Percentiles rank a stretch among this genome's conserved stretches.
Evolutionary conservation across 2,329 filamentous ascomycete genomes (phyloP).

Genomic region (Penicillium sp.): DNA sequence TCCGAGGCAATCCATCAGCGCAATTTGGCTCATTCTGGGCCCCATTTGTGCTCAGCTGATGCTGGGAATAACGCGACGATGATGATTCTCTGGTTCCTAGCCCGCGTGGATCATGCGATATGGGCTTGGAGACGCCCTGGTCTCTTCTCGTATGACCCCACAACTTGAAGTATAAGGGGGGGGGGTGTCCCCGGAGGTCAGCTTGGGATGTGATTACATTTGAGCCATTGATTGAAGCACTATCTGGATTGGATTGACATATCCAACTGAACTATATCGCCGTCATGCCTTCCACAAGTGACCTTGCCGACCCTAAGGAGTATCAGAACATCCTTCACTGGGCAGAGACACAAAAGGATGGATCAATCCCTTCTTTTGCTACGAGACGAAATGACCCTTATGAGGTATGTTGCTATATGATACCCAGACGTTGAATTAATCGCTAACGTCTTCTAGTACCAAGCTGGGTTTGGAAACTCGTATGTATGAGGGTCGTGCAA

Average conservation of each 20-base stretch:
- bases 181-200: neutral
- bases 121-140: neutral
- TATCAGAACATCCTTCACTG: conserved; percentile 59
- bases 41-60: conserved; percentile 2
- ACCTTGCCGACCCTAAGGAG: conserved; percentile 36
- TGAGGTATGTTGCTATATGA: conserved; percentile 37
- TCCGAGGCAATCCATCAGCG: neutral
- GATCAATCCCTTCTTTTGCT: conserved; percentile 55
- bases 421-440: neutral
- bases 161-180: conserved; percentile 4
- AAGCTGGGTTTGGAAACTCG: conserved; percentile 58
- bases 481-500: conserved; percentile 27
- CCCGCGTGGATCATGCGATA: neutral
- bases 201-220: neutral
- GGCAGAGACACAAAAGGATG: conserved; percentile 63
- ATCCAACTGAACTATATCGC: neutral
- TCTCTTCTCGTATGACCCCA: conserved; percentile 10
- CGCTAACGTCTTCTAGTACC: conserved; percentile 45
- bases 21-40: neutral
- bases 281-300: conserved; percentile 30
- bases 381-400: conserved; percentile 58
- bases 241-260: neutral
- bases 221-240: neutral
- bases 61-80: conserved; percentile 3
- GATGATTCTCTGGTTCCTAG: neutral